Evolutionary conservation across 345 rosid genomes (phyloP), one percentile per base, ranked within the genome.

Genomic region (Jatropha curcas): DNA sequence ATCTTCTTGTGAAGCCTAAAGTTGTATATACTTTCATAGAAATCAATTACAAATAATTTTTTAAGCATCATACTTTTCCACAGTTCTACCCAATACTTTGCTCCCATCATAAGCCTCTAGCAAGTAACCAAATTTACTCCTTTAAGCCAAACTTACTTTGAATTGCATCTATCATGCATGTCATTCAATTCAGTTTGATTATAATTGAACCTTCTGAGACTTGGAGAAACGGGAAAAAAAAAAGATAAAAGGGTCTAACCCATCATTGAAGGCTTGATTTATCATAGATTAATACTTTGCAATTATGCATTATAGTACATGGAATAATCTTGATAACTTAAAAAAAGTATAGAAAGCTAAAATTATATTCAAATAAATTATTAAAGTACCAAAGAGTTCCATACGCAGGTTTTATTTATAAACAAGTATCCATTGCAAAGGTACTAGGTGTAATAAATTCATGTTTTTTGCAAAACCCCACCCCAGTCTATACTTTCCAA

Each of bases 71-170:
- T 74, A 28, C 37, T 46, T 10, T 30, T 70, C 53, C 37, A n/a
- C 51, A 17, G 28, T 41, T 62, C 48, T 27, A 14, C 17, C 28
- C 35, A 57, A 22, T 51, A 17, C 58, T 28, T 22, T 43, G 37
- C 22, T 24, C n/a, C 52, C 34, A 35, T 0, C 52, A 46, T 46
- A 65, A 46, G 13, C 56, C 24, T 46, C 25, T 25, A 66, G 31
- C 35, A 34, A 4, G 19, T 45, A 57, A 73, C 34, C 71, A 48
- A 33, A 67, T 67, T 41, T 52, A n/a, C n/a, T n/a, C n/a, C n/a
- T n/a, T n/a, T n/a, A 9, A 61, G 67, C 28, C 70, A 34, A 11
- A 59, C 61, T 60, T 51, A 33, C 63, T 60, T 71, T 51, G 28
- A 37, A 31, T 52, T 30, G 31, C 56, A 60, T 14, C 58, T 20